A percentile compares a stretch with the other conserved stretches of the same genome.
Evolutionary conservation across 140 eudicot species (phyloP).

Genomic region (Stevia rebaudiana): DNA sequence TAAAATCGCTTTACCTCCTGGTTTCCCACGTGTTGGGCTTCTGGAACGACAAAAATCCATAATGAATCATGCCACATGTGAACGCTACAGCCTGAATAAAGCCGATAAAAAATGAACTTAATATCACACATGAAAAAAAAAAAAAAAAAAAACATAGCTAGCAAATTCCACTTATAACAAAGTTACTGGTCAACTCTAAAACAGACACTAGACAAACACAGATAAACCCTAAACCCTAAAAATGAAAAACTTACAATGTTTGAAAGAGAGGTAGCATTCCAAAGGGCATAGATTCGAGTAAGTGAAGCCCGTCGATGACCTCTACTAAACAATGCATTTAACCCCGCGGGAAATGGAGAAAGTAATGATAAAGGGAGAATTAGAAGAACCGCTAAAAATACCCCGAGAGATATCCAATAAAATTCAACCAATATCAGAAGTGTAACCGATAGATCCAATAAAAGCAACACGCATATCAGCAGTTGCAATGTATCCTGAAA

Average conservation of each 20-base stretch:
- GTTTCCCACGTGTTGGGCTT: slow-evolving; percentile 46
- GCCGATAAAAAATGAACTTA: background rate
- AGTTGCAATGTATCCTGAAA: slow-evolving; percentile 85
- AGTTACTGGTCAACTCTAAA: no score
- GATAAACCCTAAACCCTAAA: background rate
- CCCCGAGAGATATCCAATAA: slow-evolving; percentile 84
- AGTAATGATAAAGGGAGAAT: slow-evolving; percentile 84
- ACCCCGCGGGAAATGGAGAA: slow-evolving; percentile 89
- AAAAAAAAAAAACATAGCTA: no score
- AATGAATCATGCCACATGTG: slow-evolving; percentile 63
- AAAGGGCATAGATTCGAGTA: slow-evolving; percentile 86
- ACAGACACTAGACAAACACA: no score
- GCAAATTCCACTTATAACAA: no score
- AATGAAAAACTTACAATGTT: slow-evolving; percentile 59
- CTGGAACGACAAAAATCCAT: slow-evolving; percentile 45
- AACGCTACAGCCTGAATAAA: slow-evolving; percentile 70
- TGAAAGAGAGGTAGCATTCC: slow-evolving; percentile 81
- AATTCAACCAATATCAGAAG: slow-evolving; percentile 67
- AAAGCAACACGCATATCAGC: slow-evolving; percentile 64
- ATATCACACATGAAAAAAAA: no score
- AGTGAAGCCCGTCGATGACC: slow-evolving; percentile 84
- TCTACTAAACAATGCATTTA: slow-evolving; percentile 79
- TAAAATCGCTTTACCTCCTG: slow-evolving; percentile 51
- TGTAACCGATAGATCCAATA: slow-evolving; percentile 74
- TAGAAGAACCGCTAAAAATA: slow-evolving; percentile 79